Conservation (phyloP, 768 basidiomycete species). For the Chlorophyllum brunneum region DNA sequence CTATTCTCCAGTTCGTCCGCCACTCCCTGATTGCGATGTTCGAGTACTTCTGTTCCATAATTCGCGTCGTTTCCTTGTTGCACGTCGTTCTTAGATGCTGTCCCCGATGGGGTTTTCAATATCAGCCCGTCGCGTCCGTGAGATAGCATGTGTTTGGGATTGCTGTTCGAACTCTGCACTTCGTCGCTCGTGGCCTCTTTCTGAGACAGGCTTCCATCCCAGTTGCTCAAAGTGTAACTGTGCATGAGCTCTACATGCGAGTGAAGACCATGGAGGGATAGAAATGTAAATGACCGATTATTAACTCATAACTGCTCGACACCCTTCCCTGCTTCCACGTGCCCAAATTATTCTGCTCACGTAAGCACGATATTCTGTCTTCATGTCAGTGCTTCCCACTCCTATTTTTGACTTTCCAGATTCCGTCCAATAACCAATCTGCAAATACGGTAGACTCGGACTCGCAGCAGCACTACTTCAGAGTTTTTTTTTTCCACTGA, state of each 20-base stretch:
- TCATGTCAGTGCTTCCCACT: too few relatives aligned
- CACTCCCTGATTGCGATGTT: not conserved
- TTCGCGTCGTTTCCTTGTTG: not conserved
- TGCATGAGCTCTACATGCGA: constrained; percentile 5
- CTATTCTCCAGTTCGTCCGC: not conserved
- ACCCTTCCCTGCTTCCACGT: not conserved
- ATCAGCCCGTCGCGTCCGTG: not conserved
- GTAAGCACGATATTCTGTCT: not conserved
- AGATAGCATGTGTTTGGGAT: not conserved
- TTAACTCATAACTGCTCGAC: not conserved
- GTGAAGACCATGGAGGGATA: constrained; percentile 1
- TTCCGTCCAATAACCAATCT: too few relatives aligned
- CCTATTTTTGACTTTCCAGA: too few relatives aligned
- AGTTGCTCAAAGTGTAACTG: constrained; percentile 7
- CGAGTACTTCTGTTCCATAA: not conserved
- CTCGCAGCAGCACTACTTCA: too few relatives aligned
- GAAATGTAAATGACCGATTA: not conserved
- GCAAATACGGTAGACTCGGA: too few relatives aligned
- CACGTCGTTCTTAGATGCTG: not conserved
- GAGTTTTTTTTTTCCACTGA: too few relatives aligned
- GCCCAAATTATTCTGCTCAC: not conserved
- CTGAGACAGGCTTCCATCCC: not conserved
- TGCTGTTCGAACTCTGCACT: not conserved
- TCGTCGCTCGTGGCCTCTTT: not conserved
- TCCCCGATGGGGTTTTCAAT: not conserved